Base-by-base conservation (phyloP, 2,329 filamentous ascomycete genomes). In the Cladophialophora exuberans region DNA sequence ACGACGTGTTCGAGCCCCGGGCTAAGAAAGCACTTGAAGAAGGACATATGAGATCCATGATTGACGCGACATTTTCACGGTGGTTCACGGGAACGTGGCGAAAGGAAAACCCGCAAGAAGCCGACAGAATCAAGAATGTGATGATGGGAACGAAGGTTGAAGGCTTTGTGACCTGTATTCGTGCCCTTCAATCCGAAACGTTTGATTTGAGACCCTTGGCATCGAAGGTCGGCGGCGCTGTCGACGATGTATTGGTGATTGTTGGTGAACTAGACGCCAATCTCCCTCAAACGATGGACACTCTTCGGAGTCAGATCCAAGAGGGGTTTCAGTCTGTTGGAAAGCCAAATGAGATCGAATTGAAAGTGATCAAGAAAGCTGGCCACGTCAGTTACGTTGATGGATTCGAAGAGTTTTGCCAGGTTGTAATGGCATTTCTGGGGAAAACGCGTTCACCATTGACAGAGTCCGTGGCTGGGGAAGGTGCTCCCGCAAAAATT, bases 71-170 rank as follows among this genome's bases (percentile, higher is more conserved):
- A 0, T 58, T 76, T 33, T 69, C 73, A 33, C 70, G 74, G 11
- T 78, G 73, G 75, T 77, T 78, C 46, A 69, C 70, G 4, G 62
- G 66, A 9, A 61, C 60, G 1, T 77, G 74, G 75, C 59, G 43
- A 5, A 46, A 15, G 5, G 11, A 6, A 18, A 46, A 46, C 26
- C 43, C 43, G 5, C 6, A 5, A 15, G 43, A 46, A 18, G 43
- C 31, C 15, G 17, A 31, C 10, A 15, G 23, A n/a, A n/a, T 31
- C 10, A 6, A 25, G 6, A 18, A 31, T 7, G 31, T 46, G 22
- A 46, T 46, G 43, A 30, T 31, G 43, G 25, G n/a, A 6, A 46
- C 43, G 5, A 11, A 26, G 15, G 43, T 46, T 10, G 43, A 28
- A 11, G 43, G 43, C 13, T 46, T 46, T 30, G 43, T 46, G 43